Evolutionary conservation across 1,139 yeast species (phyloP), one percentile per base, ranked within the genome.

Genomic region (Yamadazyma spencermartinsiae): DNA sequence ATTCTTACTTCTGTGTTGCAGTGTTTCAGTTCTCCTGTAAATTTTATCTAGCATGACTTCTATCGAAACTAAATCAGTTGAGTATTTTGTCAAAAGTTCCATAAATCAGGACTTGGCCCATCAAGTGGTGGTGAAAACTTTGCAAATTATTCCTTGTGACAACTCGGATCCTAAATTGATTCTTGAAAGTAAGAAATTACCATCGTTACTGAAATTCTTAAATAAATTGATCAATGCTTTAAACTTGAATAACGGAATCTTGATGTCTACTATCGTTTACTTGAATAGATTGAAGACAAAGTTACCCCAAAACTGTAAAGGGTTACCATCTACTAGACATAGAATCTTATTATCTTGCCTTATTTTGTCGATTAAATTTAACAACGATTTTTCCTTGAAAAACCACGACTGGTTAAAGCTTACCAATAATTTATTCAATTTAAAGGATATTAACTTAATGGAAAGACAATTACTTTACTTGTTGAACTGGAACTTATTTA

Each of bases 391-490:
- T 10, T 79, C 86, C 15, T 89, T 90, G 43, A 79, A 82, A 54
- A 85, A 84, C 61, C 68, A 70, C 49, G 89, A 84, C 60, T 85
- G 94, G 94, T 82, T 87, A 28, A 74, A 72, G 48, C 81, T 82
- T 60, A 82, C 90, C 14, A 89, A 84, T 51, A 88, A 86, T 2
- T 67, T 84, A 32, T 84, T 85, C 61, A 66, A 72, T 36, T 64
- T 73, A 39, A 80, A 80, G 47, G 94, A 85, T 57, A 80, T 85
- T 49, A 84, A 84, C 59, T 67, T 84, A 43, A 85, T 85, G 89
- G 94, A 85, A 62, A 77, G 88, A 59, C 92, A 85, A 60, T 66
- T 85, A 45, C 65, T 83, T 42, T 79, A 72, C 53, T 67, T 84
- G 40, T 66, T 85, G 54, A 75, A 82, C 60, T 85, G 90, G 89